Conservation (phyloP, 1,139 yeast species). For the Suhomyces kunorum region DNA sequence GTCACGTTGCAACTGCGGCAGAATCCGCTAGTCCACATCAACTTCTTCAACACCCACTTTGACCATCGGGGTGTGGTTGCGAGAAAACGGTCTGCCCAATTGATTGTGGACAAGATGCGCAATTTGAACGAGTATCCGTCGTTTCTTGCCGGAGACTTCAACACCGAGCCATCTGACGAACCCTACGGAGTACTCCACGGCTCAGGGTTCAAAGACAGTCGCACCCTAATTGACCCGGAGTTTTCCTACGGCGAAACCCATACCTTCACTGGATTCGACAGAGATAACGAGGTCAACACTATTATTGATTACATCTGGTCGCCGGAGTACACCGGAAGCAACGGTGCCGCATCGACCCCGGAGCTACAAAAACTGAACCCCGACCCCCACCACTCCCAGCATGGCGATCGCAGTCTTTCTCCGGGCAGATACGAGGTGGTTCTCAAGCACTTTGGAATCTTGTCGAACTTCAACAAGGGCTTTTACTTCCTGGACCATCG, state of each 20-base stretch:
- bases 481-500: constrained; percentile 27
- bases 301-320: constrained; percentile 30
- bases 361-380: not conserved
- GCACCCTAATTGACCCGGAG: constrained; percentile 16
- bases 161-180: constrained; percentile 53
- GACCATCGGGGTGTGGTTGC: constrained; percentile 56
- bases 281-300: constrained; percentile 16
- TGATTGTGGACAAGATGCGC: constrained; percentile 45
- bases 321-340: constrained; percentile 14
- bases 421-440: constrained; percentile 13
- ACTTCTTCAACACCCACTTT: constrained; percentile 59
- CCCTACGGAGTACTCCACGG: constrained; percentile 22
- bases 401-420: too few relatives aligned
- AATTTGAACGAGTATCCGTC: constrained; percentile 43
- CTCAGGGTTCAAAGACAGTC: constrained; percentile 22
- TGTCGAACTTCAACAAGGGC: constrained; percentile 19
- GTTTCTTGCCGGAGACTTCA: constrained; percentile 49
- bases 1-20: constrained; percentile 18
- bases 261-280: constrained; percentile 25
- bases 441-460: constrained; percentile 21
- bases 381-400: too few relatives aligned
- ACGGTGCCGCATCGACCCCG: not conserved
- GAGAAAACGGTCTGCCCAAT: constrained; percentile 47
- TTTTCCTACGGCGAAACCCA: constrained; percentile 20
- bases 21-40: constrained; percentile 24